Evolutionary conservation across 2,329 filamentous ascomycete genomes (phyloP).

Genomic region (Colletotrichum liaoningense): DNA sequence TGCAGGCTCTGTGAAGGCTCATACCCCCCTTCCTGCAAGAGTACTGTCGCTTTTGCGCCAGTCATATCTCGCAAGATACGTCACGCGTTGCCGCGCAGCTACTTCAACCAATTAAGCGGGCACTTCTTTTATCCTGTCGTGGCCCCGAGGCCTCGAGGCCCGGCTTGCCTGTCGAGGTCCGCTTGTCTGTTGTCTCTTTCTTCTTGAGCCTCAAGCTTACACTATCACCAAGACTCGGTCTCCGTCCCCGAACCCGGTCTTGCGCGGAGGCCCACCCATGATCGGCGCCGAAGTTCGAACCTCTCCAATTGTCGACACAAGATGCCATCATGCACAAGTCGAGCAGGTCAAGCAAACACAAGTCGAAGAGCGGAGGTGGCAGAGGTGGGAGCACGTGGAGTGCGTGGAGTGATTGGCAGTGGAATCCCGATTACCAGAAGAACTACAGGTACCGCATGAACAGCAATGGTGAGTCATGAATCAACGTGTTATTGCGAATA

Average conservation of each 20-base stretch:
- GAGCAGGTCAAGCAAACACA: slow-evolving; percentile 39
- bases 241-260: neutral
- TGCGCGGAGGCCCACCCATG: slow-evolving; percentile 8
- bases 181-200: slow-evolving; percentile 27
- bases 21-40: slow-evolving; percentile 26
- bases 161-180: slow-evolving; percentile 17
- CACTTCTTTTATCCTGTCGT: slow-evolving; percentile 24
- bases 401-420: slow-evolving; percentile 45
- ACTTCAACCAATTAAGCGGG: slow-evolving; percentile 26
- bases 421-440: slow-evolving; percentile 39
- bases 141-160: slow-evolving; percentile 19
- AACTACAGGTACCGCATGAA: slow-evolving; percentile 45
- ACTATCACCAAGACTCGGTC: slow-evolving; percentile 10
- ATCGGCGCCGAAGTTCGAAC: neutral
- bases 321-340: slow-evolving; percentile 44
- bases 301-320: slow-evolving; percentile 31
- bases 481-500: neutral
- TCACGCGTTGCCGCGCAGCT: slow-evolving; percentile 30
- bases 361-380: slow-evolving; percentile 35
- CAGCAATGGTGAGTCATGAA: slow-evolving; percentile 41
- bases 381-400: slow-evolving; percentile 8
- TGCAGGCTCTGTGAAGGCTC: slow-evolving; percentile 26
- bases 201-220: slow-evolving; percentile 27
- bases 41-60: slow-evolving; percentile 13
- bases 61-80: slow-evolving; percentile 28